Evolutionary conservation across 2,329 filamentous ascomycete genomes (phyloP).

Genomic region (Xylariaceae sp.): DNA sequence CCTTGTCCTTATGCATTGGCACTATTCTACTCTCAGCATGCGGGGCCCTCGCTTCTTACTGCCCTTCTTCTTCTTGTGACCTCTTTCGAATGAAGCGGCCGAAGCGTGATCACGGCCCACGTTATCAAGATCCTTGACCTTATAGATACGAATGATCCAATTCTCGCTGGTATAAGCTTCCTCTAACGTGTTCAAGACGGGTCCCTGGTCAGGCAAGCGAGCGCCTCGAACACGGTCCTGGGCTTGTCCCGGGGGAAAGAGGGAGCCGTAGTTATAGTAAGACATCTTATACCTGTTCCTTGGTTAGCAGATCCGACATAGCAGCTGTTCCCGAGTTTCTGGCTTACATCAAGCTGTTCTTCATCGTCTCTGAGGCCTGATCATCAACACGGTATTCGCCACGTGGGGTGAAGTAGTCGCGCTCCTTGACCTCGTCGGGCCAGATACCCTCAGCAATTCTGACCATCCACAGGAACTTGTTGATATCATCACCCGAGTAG

Average conservation of each 20-base stretch:
- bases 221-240: constrained; percentile 82
- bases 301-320: constrained; percentile 5
- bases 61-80: constrained; percentile 78
- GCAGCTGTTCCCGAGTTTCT: not conserved
- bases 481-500: constrained; percentile 98
- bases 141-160: constrained; percentile 99
- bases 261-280: constrained; percentile 92
- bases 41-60: constrained; percentile 69
- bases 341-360: constrained; percentile 95
- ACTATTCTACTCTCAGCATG: constrained; percentile 66
- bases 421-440: constrained; percentile 98
- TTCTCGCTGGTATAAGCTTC: constrained; percentile 99
- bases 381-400: constrained; percentile 95
- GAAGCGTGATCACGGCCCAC: constrained; percentile 80
- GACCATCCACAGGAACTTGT: constrained; percentile 99
- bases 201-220: constrained; percentile 76
- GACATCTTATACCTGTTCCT: constrained; percentile 95
- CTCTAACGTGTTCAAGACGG: constrained; percentile 82
- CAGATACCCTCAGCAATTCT: constrained; percentile 98
- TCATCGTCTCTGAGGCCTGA: constrained; percentile 94
- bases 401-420: constrained; percentile 87
- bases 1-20: not conserved
- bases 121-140: constrained; percentile 98
- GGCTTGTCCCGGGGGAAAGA: constrained; percentile 90
- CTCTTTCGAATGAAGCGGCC: constrained; percentile 67